Conservation (phyloP, 352 stramenopile species). For the Pythium aphanidermatum region DNA sequence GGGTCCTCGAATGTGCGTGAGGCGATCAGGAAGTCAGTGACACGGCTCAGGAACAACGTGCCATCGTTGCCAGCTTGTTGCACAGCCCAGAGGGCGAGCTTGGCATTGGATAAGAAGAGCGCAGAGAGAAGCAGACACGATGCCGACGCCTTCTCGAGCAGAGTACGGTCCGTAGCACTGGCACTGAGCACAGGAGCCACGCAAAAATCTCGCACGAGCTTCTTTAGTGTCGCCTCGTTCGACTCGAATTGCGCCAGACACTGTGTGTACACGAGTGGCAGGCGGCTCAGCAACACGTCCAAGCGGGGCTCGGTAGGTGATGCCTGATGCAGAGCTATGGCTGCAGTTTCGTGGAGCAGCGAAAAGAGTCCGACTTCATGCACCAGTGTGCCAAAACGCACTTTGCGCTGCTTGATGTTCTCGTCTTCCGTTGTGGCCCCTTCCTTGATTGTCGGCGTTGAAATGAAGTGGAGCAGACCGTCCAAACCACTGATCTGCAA, state of each 20-base stretch:
- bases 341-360: slow-evolving; percentile 53
- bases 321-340: slow-evolving; percentile 35
- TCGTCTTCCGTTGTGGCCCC: slow-evolving; percentile 10
- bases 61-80: slow-evolving; percentile 62
- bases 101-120: slow-evolving; percentile 77
- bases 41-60: slow-evolving; percentile 36
- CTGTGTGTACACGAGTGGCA: slow-evolving; percentile 83
- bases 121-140: slow-evolving; percentile 69
- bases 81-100: slow-evolving; percentile 69
- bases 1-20: slow-evolving; percentile 41
- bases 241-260: slow-evolving; percentile 67
- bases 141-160: slow-evolving; percentile 47
- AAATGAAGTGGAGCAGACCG: slow-evolving; percentile 69
- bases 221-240: slow-evolving; percentile 58
- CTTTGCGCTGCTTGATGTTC: slow-evolving; percentile 22
- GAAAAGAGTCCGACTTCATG: slow-evolving; percentile 76
- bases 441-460: slow-evolving; percentile 19
- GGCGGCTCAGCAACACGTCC: slow-evolving; percentile 50
- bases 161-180: slow-evolving; percentile 30
- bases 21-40: slow-evolving; percentile 56
- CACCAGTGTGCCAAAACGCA: slow-evolving; percentile 45
- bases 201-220: slow-evolving; percentile 62
- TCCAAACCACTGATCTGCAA: slow-evolving; percentile 72
- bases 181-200: slow-evolving; percentile 52
- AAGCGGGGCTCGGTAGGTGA: slow-evolving; percentile 23